These are phyloP conservation scores for Musa itinerans DNA, from an alignment of 176 grass and related monocot genomes.

Conservation along the genomic window DNA sequence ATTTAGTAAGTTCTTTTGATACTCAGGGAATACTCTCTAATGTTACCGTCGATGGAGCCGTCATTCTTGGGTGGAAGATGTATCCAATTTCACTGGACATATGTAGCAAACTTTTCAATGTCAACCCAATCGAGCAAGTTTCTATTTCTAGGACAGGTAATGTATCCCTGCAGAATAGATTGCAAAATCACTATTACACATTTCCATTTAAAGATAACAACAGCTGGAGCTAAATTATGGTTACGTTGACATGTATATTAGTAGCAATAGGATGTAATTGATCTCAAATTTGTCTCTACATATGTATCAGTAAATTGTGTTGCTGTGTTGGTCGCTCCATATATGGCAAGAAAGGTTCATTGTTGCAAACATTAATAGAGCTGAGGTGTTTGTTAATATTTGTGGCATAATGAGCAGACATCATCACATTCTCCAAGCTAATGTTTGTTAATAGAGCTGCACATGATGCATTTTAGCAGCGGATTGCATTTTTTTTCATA, in stretches of 20 bases:
- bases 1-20: neutral
- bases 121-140: constrained; percentile 36
- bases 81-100: constrained; percentile 47
- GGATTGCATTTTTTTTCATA: neutral
- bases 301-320: no score
- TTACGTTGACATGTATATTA: neutral
- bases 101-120: constrained; percentile 36
- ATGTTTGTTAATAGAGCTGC: neutral
- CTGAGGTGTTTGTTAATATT: no score
- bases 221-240: neutral
- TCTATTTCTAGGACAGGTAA: constrained; percentile 29
- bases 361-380: no score
- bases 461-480: neutral
- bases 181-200: constrained; percentile 22
- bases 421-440: no score
- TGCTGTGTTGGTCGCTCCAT: no score
- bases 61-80: constrained; percentile 63
- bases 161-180: constrained; percentile 12
- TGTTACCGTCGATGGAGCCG: constrained; percentile 49
- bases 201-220: constrained; percentile 33
- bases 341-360: no score
- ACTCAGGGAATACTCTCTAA: constrained; percentile 84
- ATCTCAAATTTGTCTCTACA: no score
- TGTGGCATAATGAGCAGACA: no score
- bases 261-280: no score